phyloP scores from a whole-genome alignment of 208 protist genomes.

The Crithidia thermophila region DNA sequence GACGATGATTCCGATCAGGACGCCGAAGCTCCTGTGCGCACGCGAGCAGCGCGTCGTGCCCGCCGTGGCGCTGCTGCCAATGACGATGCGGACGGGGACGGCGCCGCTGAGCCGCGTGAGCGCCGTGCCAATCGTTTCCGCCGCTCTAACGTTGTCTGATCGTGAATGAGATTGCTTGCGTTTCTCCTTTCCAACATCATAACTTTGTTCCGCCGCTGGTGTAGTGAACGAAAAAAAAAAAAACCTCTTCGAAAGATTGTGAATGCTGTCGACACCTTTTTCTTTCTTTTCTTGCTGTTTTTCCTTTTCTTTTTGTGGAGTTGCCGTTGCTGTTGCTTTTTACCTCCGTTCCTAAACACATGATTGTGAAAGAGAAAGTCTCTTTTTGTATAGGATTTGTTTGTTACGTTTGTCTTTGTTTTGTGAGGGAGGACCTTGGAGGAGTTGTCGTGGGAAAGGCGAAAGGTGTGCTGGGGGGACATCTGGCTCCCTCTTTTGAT shows the following conservation, averaged over 20 bases:
- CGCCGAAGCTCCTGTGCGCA: neutral
- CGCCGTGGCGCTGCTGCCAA: conserved; percentile 3
- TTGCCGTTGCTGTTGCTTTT: too few relatives aligned
- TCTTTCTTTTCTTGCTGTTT: too few relatives aligned
- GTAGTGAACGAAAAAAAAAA: too few relatives aligned
- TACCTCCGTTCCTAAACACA: too few relatives aligned
- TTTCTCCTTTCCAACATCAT: too few relatives aligned
- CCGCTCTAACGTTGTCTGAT: conserved; percentile 32
- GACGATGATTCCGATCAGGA: conserved; percentile 1
- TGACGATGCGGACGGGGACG: conserved; percentile 1
- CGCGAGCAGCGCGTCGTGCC: conserved; percentile 10
- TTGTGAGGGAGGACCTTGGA: neutral
- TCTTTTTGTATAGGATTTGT: neutral
- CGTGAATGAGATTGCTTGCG: too few relatives aligned
- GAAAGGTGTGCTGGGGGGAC: neutral
- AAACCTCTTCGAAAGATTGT: neutral
- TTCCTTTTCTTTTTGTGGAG: too few relatives aligned
- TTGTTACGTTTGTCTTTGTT: neutral
- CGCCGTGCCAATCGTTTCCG: conserved; percentile 38
- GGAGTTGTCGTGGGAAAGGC: neutral
- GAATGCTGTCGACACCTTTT: too few relatives aligned
- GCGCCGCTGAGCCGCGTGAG: conserved; percentile 28
- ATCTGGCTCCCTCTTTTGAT: neutral
- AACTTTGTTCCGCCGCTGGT: too few relatives aligned
- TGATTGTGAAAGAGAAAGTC: too few relatives aligned